phyloP scores from a whole-genome alignment of 305 asterid genomes.

The Ajuga reptans region DNA sequence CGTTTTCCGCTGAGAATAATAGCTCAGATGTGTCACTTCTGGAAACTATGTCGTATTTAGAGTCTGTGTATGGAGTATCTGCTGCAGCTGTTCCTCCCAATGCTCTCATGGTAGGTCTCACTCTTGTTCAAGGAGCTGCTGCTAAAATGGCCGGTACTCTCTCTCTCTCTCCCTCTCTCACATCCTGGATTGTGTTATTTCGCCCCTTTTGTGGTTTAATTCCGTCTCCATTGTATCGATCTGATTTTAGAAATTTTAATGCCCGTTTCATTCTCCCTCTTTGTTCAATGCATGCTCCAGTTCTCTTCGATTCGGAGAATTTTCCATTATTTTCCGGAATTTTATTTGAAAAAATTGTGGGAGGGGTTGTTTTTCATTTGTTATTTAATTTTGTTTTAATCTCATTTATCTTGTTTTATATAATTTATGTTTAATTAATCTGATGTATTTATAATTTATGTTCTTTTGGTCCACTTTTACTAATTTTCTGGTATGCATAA shows the following conservation, averaged over 20 bases:
- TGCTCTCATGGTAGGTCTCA: constrained; percentile 51
- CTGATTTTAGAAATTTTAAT: background rate
- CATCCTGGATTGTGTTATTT: background rate
- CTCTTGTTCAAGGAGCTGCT: constrained; percentile 54
- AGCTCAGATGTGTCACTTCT: constrained; percentile 39
- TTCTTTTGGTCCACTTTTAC: background rate
- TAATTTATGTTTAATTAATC: background rate
- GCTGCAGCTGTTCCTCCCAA: constrained; percentile 33
- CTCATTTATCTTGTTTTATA: background rate
- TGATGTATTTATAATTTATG: background rate
- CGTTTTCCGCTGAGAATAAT: constrained; percentile 23
- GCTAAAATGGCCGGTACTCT: constrained; percentile 57
- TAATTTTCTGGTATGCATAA: background rate
- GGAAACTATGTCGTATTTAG: constrained; percentile 39
- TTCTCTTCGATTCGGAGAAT: background rate
- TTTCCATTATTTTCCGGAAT: background rate
- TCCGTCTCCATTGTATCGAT: background rate
- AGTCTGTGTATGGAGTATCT: constrained; percentile 37
- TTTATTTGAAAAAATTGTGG: background rate
- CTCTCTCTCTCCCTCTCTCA: constrained; percentile 13
- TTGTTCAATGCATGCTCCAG: constrained; percentile 12
- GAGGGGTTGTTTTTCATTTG: background rate
- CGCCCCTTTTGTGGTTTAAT: background rate
- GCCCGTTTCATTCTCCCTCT: background rate
- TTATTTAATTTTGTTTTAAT: background rate